phyloP scores from a whole-genome alignment of 495 filamentous ascomycete species.

The Lasiosphaeriaceae sp. region DNA sequence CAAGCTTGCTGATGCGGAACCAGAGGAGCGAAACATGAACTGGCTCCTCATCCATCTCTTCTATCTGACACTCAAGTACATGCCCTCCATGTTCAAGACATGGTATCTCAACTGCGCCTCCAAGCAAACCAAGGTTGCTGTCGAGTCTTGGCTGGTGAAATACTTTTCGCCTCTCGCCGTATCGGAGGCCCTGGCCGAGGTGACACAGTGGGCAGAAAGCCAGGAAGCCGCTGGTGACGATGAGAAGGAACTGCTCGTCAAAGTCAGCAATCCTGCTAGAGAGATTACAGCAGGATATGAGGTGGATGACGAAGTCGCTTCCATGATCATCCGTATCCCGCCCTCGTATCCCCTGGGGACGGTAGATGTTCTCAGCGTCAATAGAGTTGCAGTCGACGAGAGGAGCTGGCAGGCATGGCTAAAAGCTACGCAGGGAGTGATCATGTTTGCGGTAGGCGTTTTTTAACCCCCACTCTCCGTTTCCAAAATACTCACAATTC shows the following conservation, averaged over 20 bases:
- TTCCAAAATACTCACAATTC: conserved; percentile 7
- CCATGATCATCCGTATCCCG: conserved; percentile 75
- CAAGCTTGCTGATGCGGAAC: conserved; percentile 51
- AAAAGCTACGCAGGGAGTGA: conserved; percentile 80
- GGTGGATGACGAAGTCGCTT: conserved; percentile 79
- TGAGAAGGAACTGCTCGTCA: conserved; percentile 69
- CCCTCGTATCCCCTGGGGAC: conserved; percentile 73
- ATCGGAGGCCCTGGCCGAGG: conserved; percentile 62
- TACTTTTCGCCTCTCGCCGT: conserved; percentile 81
- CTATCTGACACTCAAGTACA: conserved; percentile 70
- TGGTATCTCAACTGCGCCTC: conserved; percentile 80
- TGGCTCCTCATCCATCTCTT: conserved; percentile 85
- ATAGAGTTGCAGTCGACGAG: conserved; percentile 80
- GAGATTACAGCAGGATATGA: conserved; percentile 80
- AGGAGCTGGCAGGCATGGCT: conserved; percentile 88
- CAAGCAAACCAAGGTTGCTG: conserved; percentile 68
- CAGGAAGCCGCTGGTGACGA: conserved; percentile 52
- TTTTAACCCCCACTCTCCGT: background rate
- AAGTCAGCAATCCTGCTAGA: conserved; percentile 60
- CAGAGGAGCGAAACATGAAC: conserved; percentile 62
- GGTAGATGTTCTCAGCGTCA: conserved; percentile 71
- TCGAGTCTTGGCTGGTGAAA: conserved; percentile 79
- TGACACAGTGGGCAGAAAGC: conserved; percentile 64
- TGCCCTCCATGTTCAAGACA: conserved; percentile 72
- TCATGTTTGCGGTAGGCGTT: conserved; percentile 70